A percentile compares a stretch with the other conserved stretches of the same genome.
Evolutionary conservation across 108 stramenopile genomes (phyloP).

Genomic region (Nitzschia inconspicua): DNA sequence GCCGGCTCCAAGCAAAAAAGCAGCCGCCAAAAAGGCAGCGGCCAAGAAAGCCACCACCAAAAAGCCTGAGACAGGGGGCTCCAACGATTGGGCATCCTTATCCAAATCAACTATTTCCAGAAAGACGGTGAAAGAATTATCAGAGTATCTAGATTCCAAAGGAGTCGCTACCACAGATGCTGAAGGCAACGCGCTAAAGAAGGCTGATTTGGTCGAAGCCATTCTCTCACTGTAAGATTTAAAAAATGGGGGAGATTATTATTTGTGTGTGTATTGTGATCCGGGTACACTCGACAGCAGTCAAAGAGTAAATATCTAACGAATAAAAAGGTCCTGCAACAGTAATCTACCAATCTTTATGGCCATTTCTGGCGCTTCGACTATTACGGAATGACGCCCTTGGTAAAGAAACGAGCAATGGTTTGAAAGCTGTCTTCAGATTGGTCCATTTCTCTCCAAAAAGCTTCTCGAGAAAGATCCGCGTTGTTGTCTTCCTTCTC

Average conservation of each 20-base stretch:
- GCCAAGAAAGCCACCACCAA: slow-evolving; percentile 19
- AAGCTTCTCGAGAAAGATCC: slow-evolving; percentile 54
- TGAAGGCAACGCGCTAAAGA: slow-evolving; percentile 36
- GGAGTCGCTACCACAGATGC: slow-evolving; percentile 18
- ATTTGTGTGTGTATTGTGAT: not conserved
- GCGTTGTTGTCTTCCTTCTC: slow-evolving; percentile 22
- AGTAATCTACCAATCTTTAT: not conserved
- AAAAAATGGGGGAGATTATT: not conserved
- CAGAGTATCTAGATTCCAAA: slow-evolving; percentile 24
- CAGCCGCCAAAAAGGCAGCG: slow-evolving; percentile 4
- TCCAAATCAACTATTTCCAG: slow-evolving; percentile 33
- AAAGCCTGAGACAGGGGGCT: not conserved
- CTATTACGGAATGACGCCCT: slow-evolving; percentile 48
- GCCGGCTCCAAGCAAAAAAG: not conserved
- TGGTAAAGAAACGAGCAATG: slow-evolving; percentile 65
- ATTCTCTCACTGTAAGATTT: slow-evolving; percentile 11
- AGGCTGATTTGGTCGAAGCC: slow-evolving; percentile 21
- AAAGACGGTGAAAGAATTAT: slow-evolving; percentile 34
- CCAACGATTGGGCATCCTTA: slow-evolving; percentile 10
- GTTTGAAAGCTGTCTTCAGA: slow-evolving; percentile 74
- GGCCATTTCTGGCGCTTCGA: not conserved
- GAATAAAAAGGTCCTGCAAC: not conserved
- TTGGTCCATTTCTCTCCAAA: slow-evolving; percentile 83
- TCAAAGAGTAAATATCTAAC: not conserved
- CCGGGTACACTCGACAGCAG: not conserved